Base-by-base conservation (phyloP, 2,329 filamentous ascomycete genomes). In the Tolypocladium paradoxum region DNA sequence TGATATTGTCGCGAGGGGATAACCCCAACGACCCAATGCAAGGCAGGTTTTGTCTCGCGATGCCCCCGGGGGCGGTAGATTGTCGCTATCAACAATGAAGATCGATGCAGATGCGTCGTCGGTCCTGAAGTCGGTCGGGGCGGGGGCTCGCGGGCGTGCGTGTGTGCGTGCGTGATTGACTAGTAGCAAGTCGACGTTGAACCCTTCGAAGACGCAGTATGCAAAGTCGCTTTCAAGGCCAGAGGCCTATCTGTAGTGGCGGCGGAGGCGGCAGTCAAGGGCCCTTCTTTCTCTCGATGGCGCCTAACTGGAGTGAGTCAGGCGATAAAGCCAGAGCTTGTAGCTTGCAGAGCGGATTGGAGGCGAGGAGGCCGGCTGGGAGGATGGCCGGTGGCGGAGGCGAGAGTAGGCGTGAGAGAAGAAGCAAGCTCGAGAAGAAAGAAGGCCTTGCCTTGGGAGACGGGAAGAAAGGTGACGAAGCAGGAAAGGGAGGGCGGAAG, bases 401-500 rank as follows among this genome's bases (percentile, higher is more conserved):
- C 43, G 43, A 51, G 27, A 27, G 11, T 8, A 11, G 29, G 38
- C 27, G 46, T 22, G 50, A 40, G 53, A 40, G 38, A 40, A 14
- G 38, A 59, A 57, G 63, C 61, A 69, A 67, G 62, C 62, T 67
- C 61, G 62, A 68, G 62, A 64, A 65, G 63, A 64, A 65, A 65
- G 64, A 68, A 64, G 64, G 64, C 57, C 63, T 64, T 64, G 51
- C 65, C 63, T 59, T 56, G 59, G 61, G 61, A 48, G 20, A 55
- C 49, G 43, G 34, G 51, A 50, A 36, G 43, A 49, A 34, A 50
- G 38, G 55, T 49, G 37, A 54, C 50, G 49, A 51, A 53, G 59
- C 53, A 58, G 56, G 52, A 55, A 29, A 51, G 43, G 22, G 49
- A 54, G 49, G 48, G 60, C 57, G 58, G 61, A 64, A 62, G 59